Percentiles rank a stretch among this genome's conserved stretches.
Evolutionary conservation across 1,139 yeast species (phyloP).

Genomic region (Diutina mesorugosa): DNA sequence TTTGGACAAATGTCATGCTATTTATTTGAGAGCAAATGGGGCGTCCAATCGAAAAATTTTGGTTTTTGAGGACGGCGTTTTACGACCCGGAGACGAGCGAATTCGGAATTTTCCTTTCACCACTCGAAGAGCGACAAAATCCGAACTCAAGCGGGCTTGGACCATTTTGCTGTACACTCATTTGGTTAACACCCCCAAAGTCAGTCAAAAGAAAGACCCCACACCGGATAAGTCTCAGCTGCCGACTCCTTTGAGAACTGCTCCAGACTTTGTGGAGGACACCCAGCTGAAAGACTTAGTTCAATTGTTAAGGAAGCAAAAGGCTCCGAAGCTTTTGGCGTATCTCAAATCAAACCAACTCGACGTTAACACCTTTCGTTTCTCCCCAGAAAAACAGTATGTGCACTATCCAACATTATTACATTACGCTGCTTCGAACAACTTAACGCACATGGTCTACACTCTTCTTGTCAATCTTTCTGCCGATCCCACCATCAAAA

Average conservation of each 20-base stretch:
- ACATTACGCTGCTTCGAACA: conserved; percentile 66
- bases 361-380: conserved; percentile 22
- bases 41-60: conserved; percentile 51
- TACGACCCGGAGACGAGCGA: conserved; percentile 39
- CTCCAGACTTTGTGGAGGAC: conserved; percentile 20
- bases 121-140: conserved; percentile 75
- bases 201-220: conserved; percentile 8
- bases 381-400: conserved; percentile 44
- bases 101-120: conserved; percentile 72
- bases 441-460: conserved; percentile 55
- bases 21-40: conserved; percentile 82
- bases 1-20: conserved; percentile 46
- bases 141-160: conserved; percentile 82
- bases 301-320: conserved; percentile 52
- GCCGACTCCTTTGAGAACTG: conserved; percentile 6
- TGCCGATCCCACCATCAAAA: conserved; percentile 54
- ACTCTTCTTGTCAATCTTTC: conserved; percentile 50
- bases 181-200: conserved; percentile 42
- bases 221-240: background rate
- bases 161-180: conserved; percentile 53
- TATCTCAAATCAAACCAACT: conserved; percentile 50
- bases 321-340: conserved; percentile 60
- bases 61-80: conserved; percentile 44
- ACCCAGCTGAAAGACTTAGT: conserved; percentile 46
- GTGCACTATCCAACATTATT: conserved; percentile 57